Conservation (phyloP, 306 rosid species). For the Mucuna pruriens region DNA sequence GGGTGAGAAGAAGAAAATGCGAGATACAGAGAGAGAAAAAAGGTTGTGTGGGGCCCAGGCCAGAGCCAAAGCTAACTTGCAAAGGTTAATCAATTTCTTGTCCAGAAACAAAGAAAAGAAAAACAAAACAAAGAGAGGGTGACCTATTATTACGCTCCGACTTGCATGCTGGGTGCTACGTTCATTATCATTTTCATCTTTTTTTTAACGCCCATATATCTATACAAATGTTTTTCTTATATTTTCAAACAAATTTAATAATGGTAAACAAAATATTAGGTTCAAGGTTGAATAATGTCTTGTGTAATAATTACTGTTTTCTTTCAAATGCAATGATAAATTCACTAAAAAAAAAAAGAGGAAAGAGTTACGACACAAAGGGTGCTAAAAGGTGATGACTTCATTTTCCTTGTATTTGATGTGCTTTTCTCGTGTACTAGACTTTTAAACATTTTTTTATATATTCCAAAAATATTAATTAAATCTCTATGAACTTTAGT, state of each 20-base stretch:
- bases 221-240: too few species aligned
- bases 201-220: too few species aligned
- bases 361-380: not conserved
- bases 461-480: not conserved
- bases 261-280: too few species aligned
- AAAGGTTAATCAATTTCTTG: conserved; percentile 36
- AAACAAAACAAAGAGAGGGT: not conserved
- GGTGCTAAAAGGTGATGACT: not conserved
- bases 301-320: not conserved
- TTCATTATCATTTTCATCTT: conserved; percentile 48
- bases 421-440: not conserved
- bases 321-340: not conserved
- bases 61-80: conserved; percentile 10
- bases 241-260: too few species aligned
- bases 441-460: not conserved
- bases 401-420: not conserved
- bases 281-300: not conserved
- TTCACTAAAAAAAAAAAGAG: not conserved
- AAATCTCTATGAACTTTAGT: not conserved
- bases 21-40: not conserved
- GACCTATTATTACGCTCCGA: conserved; percentile 78
- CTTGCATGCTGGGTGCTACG: conserved; percentile 75
- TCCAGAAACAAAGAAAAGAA: conserved; percentile 8
- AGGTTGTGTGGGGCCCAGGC: conserved; percentile 36
- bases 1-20: not conserved